Evolutionary conservation across 495 filamentous ascomycete genomes (phyloP).

Genomic region (Mycothermus thermophilus): DNA sequence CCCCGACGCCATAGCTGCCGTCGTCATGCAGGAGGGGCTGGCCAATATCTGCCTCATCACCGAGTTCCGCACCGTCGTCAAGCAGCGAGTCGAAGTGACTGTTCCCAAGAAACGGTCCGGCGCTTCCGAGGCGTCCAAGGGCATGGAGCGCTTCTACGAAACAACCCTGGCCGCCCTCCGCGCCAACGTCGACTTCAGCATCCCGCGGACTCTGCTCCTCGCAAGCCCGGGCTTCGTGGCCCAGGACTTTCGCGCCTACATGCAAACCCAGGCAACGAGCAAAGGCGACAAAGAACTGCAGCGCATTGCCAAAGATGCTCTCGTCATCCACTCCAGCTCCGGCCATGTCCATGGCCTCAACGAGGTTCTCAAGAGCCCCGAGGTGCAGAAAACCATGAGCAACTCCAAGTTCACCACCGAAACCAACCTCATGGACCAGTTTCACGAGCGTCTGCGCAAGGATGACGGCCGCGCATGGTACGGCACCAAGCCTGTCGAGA

Average conservation of each 20-base stretch:
- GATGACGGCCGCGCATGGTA: conserved; percentile 91
- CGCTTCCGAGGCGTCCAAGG: conserved; percentile 55
- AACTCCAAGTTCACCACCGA: conserved; percentile 82
- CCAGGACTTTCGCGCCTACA: conserved; percentile 62
- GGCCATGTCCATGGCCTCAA: conserved; percentile 76
- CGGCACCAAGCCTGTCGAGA: conserved; percentile 70
- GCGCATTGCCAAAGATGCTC: conserved; percentile 45
- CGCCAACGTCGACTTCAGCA: conserved; percentile 61
- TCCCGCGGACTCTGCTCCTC: conserved; percentile 59
- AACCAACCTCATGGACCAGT: conserved; percentile 72
- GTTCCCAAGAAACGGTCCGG: conserved; percentile 65
- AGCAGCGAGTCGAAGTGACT: conserved; percentile 70
- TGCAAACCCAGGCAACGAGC: conserved; percentile 55
- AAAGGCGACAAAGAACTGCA: conserved; percentile 48
- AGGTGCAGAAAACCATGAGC: conserved; percentile 59
- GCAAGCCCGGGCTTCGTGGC: conserved; percentile 86
- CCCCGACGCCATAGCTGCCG: conserved; percentile 67
- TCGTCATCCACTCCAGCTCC: conserved; percentile 71
- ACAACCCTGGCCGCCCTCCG: conserved; percentile 62
- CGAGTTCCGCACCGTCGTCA: conserved; percentile 75
- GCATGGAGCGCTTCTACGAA: conserved; percentile 67
- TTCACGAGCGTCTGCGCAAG: conserved; percentile 62
- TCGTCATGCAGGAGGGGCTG: conserved; percentile 88
- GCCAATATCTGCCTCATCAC: conserved; percentile 92
- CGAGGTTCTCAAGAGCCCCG: conserved; percentile 67